A percentile compares a stretch with the other conserved stretches of the same genome.
Conservation (phyloP, 495 filamentous ascomycete species). For the Xylaria castorea region DNA sequence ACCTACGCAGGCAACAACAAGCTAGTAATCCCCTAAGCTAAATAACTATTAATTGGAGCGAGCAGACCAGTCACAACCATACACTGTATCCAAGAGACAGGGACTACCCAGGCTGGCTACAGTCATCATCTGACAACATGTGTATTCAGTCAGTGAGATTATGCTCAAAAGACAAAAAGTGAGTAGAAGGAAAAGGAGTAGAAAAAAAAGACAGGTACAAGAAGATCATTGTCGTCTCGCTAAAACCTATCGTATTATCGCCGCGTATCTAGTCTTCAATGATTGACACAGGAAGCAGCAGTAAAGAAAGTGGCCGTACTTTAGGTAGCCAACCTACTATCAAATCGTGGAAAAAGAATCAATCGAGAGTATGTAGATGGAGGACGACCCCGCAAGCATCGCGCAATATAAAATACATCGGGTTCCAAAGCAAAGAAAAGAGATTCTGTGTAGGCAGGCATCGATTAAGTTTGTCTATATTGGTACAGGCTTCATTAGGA, state of each 20-base stretch:
- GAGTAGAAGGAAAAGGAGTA: too few relatives aligned
- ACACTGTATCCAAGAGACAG: neutral
- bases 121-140: too few relatives aligned
- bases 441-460: neutral
- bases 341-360: too few relatives aligned
- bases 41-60: neutral
- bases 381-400: neutral
- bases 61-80: neutral
- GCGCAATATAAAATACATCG: neutral
- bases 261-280: too few relatives aligned
- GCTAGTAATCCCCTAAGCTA: neutral
- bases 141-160: too few relatives aligned
- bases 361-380: neutral
- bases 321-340: neutral
- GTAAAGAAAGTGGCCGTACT: too few relatives aligned
- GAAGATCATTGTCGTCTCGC: too few relatives aligned
- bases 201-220: too few relatives aligned
- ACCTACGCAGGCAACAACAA: neutral
- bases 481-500: neutral
- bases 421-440: neutral
- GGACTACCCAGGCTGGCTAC: too few relatives aligned
- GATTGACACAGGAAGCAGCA: too few relatives aligned
- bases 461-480: constrained; percentile 18
- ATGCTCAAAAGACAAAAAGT: too few relatives aligned
- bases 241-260: too few relatives aligned